A percentile compares a stretch with the other conserved stretches of the same genome.
Conservation (phyloP, 2,329 filamentous ascomycete genomes). For the Fusarium lyarnte region DNA sequence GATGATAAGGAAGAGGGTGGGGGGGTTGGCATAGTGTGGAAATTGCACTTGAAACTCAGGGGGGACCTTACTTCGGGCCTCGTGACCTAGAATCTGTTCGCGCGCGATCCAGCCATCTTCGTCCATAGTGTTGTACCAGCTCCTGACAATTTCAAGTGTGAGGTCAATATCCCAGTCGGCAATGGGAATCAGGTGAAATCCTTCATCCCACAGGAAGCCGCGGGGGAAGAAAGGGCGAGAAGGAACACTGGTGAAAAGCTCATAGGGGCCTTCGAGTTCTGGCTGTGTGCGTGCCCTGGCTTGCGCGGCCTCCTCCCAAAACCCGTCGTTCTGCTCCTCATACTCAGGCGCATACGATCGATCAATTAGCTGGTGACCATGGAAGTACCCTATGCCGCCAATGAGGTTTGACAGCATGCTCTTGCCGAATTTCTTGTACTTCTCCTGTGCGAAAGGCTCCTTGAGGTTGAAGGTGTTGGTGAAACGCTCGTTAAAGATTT, state of each 20-base stretch:
- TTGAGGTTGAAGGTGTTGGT: conserved; percentile 71
- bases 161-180: conserved; percentile 95
- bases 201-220: conserved; percentile 98
- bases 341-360: conserved; percentile 92
- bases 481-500: conserved; percentile 80
- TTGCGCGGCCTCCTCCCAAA: conserved; percentile 91
- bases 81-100: conserved; percentile 91
- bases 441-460: conserved; percentile 76
- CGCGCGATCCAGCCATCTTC: conserved; percentile 97
- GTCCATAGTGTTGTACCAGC: conserved; percentile 97
- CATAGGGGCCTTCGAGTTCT: conserved; percentile 80
- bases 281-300: conserved; percentile 76
- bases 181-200: conserved; percentile 91
- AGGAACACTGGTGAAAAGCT: conserved; percentile 90
- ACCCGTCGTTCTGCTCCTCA: conserved; percentile 92
- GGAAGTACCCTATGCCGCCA: conserved; percentile 95
- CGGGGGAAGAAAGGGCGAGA: conserved; percentile 96
- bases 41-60: conserved; percentile 94
- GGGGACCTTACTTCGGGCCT: conserved; percentile 95
- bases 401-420: conserved; percentile 94
- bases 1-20: conserved; percentile 90
- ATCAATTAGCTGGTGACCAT: conserved; percentile 88
- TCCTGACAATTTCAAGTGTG: conserved; percentile 85
- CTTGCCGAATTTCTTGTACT: conserved; percentile 83
- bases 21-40: conserved; percentile 96